Conservation (phyloP, 371 early-diverging fungal species). For the Umbelopsis sp. region DNA sequence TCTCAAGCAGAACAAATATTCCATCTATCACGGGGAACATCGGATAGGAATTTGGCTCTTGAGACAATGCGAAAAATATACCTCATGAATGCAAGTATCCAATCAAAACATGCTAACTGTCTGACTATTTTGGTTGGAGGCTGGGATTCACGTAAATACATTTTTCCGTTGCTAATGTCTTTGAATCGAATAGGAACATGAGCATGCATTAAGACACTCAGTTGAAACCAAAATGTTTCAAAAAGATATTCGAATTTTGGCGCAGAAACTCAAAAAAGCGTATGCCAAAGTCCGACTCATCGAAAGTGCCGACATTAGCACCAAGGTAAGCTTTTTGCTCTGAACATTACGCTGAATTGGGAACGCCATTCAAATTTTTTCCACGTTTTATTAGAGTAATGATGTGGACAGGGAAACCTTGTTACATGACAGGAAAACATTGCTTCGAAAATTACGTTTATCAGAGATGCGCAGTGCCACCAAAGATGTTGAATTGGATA, state of each 20-base stretch:
- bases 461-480: conserved; percentile 45
- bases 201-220: conserved; percentile 32
- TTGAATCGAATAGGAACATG: conserved; percentile 32
- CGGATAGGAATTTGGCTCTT: conserved; percentile 30
- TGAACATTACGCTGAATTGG: neutral
- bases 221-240: conserved; percentile 33
- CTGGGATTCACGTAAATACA: neutral
- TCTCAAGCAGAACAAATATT: conserved; percentile 39
- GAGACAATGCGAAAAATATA: conserved; percentile 41
- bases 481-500: conserved; percentile 47
- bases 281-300: conserved; percentile 19
- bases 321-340: neutral
- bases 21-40: conserved; percentile 21
- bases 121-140: too few species aligned
- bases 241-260: conserved; percentile 33
- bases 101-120: too few species aligned
- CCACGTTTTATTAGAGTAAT: conserved; percentile 25
- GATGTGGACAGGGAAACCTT: conserved; percentile 28
- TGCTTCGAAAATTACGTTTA: conserved; percentile 42
- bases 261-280: conserved; percentile 31
- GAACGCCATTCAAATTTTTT: neutral
- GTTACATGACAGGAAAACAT: conserved; percentile 28
- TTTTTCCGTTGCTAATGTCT: neutral
- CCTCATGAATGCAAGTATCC: conserved; percentile 32
- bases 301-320: conserved; percentile 16